Base-by-base conservation (phyloP, 108 stramenopile genomes). In the Cafeteria roenbergensis region DNA sequence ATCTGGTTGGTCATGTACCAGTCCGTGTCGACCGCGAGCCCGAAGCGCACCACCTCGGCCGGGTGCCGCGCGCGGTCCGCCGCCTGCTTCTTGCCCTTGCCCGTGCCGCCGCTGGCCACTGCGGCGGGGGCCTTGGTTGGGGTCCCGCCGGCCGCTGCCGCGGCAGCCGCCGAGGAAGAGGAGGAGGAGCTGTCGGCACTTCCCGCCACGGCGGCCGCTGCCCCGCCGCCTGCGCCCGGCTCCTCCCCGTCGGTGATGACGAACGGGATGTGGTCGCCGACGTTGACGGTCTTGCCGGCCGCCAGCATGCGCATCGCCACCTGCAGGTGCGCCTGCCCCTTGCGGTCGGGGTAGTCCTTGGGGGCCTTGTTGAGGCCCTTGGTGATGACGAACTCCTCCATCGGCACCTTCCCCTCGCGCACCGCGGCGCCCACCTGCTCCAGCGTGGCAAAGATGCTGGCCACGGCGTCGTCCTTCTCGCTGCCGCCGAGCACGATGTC, bases 231-330 rank as follows among this genome's bases (percentile, higher is more conserved):
- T 53, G 48, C 24, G 30, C 27, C 52, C 48, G 22, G 0, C 48
- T 29, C n/a, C 48, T 3, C 29, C 20, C 56, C 14, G 57, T 69
- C 52, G 64, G 80, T 79, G 59, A 96, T 97, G 21, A 99, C 84
- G 79, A 96, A 99, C 8, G 94, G 94, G 66, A 99, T 96, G 79
- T 99, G 95, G 70, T 96, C 91, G 28, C 97, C 97, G 52, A 90
- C 88, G 60, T 90, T 93, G 61, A 99, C 90, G 1, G 85, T 81
- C 63, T 85, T 87, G 67, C 88, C 87, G 54, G 88, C 84, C 69
- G 80, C 80, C 60, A 94, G 68, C 94, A 99, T 94, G 71, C 75
- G 81, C 75, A 94, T 87, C 0, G 97, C 97, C 26, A 99, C 97
- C 70, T 84, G 80, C 30, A 99, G 86, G 70, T 99, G 97, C 3